phyloP scores from a whole-genome alignment of 2,329 filamentous ascomycete species.

The Hypocrella siamensis region DNA sequence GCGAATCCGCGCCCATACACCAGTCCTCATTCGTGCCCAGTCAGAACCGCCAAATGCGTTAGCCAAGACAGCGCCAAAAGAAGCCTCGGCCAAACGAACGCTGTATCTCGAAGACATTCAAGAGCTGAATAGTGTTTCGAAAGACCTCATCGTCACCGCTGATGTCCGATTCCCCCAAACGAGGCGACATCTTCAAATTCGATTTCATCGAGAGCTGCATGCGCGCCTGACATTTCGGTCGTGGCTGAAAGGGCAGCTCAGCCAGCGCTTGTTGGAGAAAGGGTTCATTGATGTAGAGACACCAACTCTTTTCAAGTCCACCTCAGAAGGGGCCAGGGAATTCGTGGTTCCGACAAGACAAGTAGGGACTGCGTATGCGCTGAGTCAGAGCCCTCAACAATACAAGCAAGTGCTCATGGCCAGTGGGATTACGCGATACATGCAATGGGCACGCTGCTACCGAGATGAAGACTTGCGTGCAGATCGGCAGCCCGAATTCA shows the following conservation, averaged over 20 bases:
- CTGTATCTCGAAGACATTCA: constrained; percentile 44
- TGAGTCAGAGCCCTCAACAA: constrained; percentile 93
- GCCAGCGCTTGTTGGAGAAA: constrained; percentile 35
- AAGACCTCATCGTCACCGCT: constrained; percentile 60
- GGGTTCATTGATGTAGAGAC: constrained; percentile 76
- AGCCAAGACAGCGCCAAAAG: constrained; percentile 8
- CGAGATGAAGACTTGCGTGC: constrained; percentile 86
- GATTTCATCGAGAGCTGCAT: constrained; percentile 53
- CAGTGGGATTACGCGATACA: constrained; percentile 67
- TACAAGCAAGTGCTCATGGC: constrained; percentile 98
- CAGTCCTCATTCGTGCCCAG: constrained; percentile 32
- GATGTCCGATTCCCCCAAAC: constrained; percentile 60
- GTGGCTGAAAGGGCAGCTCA: constrained; percentile 35
- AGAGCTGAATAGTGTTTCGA: constrained; percentile 20
- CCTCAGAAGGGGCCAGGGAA: constrained; percentile 85
- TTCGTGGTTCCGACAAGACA: constrained; percentile 81
- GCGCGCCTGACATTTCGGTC: constrained; percentile 58
- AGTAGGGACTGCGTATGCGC: constrained; percentile 65
- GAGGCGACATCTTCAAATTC: constrained; percentile 70
- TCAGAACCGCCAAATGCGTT: constrained; percentile 10
- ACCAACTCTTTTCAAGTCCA: constrained; percentile 91
- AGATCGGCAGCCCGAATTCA: constrained; percentile 93
- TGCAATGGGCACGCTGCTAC: constrained; percentile 88
- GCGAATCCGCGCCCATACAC: constrained; percentile 31
- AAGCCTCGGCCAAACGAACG: constrained; percentile 29